Percentiles rank a stretch among this genome's conserved stretches.
These are phyloP conservation scores for Metschnikowia chrysomelidarum DNA, from an alignment of 805 yeast genomes.

Conservation along the genomic window DNA sequence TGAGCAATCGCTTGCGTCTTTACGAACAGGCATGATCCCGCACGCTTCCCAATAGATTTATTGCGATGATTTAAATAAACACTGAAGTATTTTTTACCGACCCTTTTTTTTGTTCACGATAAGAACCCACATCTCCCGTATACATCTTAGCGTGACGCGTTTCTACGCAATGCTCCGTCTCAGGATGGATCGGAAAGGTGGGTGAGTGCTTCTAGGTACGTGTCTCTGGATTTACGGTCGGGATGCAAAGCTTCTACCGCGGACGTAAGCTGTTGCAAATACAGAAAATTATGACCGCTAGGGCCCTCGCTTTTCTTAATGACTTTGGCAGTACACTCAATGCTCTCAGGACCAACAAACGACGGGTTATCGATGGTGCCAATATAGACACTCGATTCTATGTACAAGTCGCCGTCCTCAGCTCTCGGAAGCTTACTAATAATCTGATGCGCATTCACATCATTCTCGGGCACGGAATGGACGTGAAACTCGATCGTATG, in stretches of 20 bases:
- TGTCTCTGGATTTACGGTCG: slow-evolving; percentile 23
- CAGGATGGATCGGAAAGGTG: neutral
- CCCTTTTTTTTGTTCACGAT: no score
- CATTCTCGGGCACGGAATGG: slow-evolving; percentile 18
- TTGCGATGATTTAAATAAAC: no score
- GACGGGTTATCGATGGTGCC: slow-evolving; percentile 81
- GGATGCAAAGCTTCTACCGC: slow-evolving; percentile 37
- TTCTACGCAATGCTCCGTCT: no score
- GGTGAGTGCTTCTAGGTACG: slow-evolving; percentile 28
- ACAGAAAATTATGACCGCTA: slow-evolving; percentile 78
- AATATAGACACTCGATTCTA: slow-evolving; percentile 69
- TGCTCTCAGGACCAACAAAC: slow-evolving; percentile 78
- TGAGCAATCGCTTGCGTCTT: no score
- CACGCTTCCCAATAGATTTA: no score
- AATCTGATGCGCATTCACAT: neutral
- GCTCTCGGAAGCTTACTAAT: slow-evolving; percentile 16
- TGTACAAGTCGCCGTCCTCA: slow-evolving; percentile 37
- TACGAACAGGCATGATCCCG: no score
- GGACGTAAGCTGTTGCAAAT: slow-evolving; percentile 52
- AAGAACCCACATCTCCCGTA: no score
- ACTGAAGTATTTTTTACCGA: no score
- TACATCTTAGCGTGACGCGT: no score
- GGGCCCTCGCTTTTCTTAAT: slow-evolving; percentile 67
- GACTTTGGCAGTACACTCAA: slow-evolving; percentile 55
- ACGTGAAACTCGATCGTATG: slow-evolving; percentile 66